Base-by-base conservation (phyloP, 495 filamentous ascomycete species). In the Penicillium canescens region DNA sequence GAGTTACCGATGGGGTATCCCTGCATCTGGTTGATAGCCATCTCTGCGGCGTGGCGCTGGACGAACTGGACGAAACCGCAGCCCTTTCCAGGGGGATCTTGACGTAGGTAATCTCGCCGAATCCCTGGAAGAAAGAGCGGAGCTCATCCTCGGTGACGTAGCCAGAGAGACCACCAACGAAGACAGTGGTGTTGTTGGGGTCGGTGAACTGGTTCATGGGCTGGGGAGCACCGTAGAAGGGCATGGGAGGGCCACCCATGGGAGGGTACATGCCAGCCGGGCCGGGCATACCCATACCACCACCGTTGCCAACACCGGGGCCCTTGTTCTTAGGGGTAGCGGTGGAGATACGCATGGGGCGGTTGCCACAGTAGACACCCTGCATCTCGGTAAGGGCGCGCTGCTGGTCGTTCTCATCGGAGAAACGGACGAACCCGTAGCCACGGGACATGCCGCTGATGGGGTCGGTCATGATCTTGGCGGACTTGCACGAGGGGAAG, bases 11-110 rank as follows among this genome's bases (percentile, higher is more conserved):
- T 99, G 36, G 94, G 94, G 73, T 98, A 99, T 35, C 94, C 94
- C 75, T 99, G 94, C 94, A 99, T 99, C 76, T 99, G 94, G 78
- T 99, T 99, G 81, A 99, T 99, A 50, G 94, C 94, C 94, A 99
- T 99, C 78, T 99, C 94, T 18, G 94, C 94, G 14, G 94, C 94
- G 73, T 99, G 94, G 55, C 94, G 92, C 74, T 99, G 94, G 46
- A 99, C 95, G 63, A 99, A 99, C 70, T 99, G 94, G 42, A 99
- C 94, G 67, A 99, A 99, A 43, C 94, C 94, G 65, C 94, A 99
- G 57, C 94, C 94, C 83, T 99, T 99, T 67, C 94, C 94, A 31
- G 95, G 94, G 39, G 94, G 57, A 99, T 99, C 84, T 99, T 99
- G 77, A 99, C 94, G 72, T 99, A 99, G 65, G 94, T 99, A 72